A percentile compares a stretch with the other conserved stretches of the same genome.
phyloP scores from a whole-genome alignment of 257 asterid genomes.

The Rauvolfia tetraphylla region DNA sequence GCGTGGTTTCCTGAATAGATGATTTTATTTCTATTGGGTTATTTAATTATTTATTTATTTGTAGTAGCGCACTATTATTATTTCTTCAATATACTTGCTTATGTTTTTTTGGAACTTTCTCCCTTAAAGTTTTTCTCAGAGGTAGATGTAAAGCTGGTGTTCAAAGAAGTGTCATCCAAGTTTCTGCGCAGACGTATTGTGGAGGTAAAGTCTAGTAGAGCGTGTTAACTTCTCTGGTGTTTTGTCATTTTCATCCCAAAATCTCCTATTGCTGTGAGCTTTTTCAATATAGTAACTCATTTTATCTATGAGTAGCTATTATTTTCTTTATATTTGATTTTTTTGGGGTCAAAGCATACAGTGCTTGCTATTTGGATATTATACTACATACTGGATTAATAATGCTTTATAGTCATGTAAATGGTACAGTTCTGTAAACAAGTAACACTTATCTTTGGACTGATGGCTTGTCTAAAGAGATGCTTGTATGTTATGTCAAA shows the following conservation, averaged over 20 bases:
- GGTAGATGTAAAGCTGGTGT: constrained; percentile 95
- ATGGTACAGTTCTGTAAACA: not conserved
- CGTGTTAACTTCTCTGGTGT: not conserved
- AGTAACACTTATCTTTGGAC: not conserved
- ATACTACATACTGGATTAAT: not conserved
- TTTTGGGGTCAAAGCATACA: not conserved
- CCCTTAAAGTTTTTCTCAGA: constrained; percentile 62
- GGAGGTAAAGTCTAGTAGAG: constrained; percentile 52
- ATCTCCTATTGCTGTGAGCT: not conserved
- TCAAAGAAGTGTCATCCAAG: constrained; percentile 80
- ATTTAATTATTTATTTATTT: not conserved
- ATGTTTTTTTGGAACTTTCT: constrained; percentile 12
- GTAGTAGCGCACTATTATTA: not conserved
- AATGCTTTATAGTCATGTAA: not conserved
- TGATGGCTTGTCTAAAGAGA: not conserved
- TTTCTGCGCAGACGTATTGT: constrained; percentile 84
- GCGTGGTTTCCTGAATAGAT: not conserved
- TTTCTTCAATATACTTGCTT: not conserved
- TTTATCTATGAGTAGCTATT: not conserved
- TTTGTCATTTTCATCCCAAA: not conserved
- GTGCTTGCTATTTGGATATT: not conserved
- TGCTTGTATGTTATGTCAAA: not conserved
- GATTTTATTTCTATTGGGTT: not conserved
- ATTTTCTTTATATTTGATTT: not conserved
- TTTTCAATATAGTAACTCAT: not conserved